Base-by-base conservation (phyloP, 139 green algal species). In the Coelastrella sp. region DNA sequence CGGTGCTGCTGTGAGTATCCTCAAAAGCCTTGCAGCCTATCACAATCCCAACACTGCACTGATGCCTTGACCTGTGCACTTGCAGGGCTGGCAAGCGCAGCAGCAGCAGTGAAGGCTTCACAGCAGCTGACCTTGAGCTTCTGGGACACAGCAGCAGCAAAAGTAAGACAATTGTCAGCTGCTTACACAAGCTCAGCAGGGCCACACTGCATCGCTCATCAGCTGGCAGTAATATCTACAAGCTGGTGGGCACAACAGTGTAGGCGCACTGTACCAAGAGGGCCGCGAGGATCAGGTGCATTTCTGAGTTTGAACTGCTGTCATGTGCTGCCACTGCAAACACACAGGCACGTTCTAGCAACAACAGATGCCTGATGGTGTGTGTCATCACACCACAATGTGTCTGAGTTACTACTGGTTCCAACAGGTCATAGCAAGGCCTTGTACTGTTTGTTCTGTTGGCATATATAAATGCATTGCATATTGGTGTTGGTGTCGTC, bases 121-220 rank as follows among this genome's bases (percentile, higher is more conserved):
- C 84, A 17, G 66, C 84, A 58, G 66, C 19, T 7, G 84, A 88
- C 35, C 20, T 88, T 35, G 84, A 80, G 68, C 10, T 88, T 35
- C 49, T 88, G 84, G 84, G 84, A 7, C 84, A 88, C 84, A 88
- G 84, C 84, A 88, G 84, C 84, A 88, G 68, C 68, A 88, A 70
- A 68, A 80, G 68, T 66, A 88, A 88, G 84, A 80, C 84, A 15
- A 66, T 88, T 8, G 68, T 88, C 49, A 82, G 49, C 68, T 88
- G 84, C 84, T 73, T 88, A 49, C 49, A 66, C 49, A 80, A 80
- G 68, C 68, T 88, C 25, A 60, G 56, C 68, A 76, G 84, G 27
- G 84, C 84, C 12, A 88, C 65, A 61, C 68, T 88, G 66, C 84
- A 88, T 66, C 84, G 84, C 6, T 87, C 82, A 72, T 66, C 68